Conservation (phyloP, 805 yeast species). For the Sugiyamaella smithiae region DNA sequence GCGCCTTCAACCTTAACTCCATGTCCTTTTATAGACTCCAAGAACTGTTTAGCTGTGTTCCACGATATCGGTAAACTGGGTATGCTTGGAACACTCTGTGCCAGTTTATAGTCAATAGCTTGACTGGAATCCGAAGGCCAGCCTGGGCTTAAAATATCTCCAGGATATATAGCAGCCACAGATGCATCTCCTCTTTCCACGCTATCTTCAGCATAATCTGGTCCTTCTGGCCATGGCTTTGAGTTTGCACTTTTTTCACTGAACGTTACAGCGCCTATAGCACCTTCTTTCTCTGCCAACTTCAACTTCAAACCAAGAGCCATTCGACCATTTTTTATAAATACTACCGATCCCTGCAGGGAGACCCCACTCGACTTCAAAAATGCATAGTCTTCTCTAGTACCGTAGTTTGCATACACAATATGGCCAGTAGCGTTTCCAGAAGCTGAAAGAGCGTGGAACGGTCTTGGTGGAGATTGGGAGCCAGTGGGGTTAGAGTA, state of each 20-base stretch:
- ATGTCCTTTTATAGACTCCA: constrained; percentile 36
- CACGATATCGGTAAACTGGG: constrained; percentile 78
- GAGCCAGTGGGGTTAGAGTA: constrained; percentile 28
- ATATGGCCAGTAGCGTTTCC: constrained; percentile 55
- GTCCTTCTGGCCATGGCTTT: constrained; percentile 33
- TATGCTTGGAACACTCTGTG: constrained; percentile 62
- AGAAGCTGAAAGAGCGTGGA: constrained; percentile 63
- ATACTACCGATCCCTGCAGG: constrained; percentile 49
- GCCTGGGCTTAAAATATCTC: constrained; percentile 80
- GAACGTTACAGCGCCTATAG: constrained; percentile 67
- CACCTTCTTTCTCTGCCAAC: constrained; percentile 56
- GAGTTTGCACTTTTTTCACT: constrained; percentile 34
- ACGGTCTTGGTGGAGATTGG: constrained; percentile 37
- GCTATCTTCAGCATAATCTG: constrained; percentile 40
- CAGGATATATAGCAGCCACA: constrained; percentile 49
- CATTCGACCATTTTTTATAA: constrained; percentile 53
- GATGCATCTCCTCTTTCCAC: constrained; percentile 46
- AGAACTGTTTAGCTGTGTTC: constrained; percentile 56
- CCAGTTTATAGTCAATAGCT: constrained; percentile 42
- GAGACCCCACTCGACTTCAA: constrained; percentile 41
- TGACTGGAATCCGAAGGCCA: constrained; percentile 50
- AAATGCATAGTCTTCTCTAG: constrained; percentile 48
- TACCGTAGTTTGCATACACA: constrained; percentile 68
- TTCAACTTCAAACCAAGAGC: constrained; percentile 51
- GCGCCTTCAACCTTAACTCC: constrained; percentile 37